Evolutionary conservation across 2,329 filamentous ascomycete species (phyloP).

Genomic region (Hypomyces perniciosus): DNA sequence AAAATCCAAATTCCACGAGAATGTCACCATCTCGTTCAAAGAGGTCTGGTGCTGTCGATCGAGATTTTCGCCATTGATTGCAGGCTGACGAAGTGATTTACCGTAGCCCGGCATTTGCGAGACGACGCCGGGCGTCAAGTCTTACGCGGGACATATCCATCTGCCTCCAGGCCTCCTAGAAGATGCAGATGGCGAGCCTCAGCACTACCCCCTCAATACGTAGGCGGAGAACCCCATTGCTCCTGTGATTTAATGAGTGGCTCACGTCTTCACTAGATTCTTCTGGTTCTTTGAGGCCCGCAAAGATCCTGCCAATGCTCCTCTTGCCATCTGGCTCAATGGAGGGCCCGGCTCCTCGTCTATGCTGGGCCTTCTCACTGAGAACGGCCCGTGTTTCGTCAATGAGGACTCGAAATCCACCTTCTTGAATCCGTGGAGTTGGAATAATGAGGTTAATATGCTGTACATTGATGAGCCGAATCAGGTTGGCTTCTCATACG

Average conservation of each 20-base stretch:
- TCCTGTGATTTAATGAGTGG: not conserved
- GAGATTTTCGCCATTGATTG: conserved; percentile 12
- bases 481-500: conserved; percentile 63
- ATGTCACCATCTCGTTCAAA: conserved; percentile 58
- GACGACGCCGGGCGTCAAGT: conserved; percentile 55
- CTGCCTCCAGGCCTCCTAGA: conserved; percentile 39
- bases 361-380: conserved; percentile 58
- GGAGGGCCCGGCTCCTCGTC: conserved; percentile 58
- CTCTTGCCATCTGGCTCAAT: conserved; percentile 58
- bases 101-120: conserved; percentile 50
- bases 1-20: conserved; percentile 51
- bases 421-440: conserved; percentile 53
- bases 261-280: conserved; percentile 23
- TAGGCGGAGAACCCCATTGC: conserved; percentile 22
- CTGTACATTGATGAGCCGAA: conserved; percentile 57
- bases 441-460: conserved; percentile 50
- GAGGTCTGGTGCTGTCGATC: conserved; percentile 26
- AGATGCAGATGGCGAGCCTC: conserved; percentile 37
- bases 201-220: conserved; percentile 41
- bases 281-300: conserved; percentile 48
- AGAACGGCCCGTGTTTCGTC: conserved; percentile 49
- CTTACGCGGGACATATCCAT: conserved; percentile 58
- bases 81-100: not conserved
- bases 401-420: conserved; percentile 46
- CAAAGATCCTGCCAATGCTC: conserved; percentile 31